Evolutionary conservation across 305 asterid genomes (phyloP).

Genomic region (Fraxinus nigra): DNA sequence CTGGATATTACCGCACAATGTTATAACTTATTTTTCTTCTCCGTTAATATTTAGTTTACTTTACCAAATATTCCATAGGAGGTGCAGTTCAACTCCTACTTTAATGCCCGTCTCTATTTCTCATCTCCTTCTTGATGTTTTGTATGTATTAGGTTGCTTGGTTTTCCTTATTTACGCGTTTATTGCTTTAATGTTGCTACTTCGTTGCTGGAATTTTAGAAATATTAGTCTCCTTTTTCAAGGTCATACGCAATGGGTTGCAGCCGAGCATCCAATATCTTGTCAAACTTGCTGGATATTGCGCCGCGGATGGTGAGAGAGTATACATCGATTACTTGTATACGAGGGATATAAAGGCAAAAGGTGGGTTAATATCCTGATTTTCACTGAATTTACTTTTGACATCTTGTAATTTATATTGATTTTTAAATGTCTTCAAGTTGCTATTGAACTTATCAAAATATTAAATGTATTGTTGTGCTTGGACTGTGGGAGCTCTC

Average conservation of each 20-base stretch:
- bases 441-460: background rate
- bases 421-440: background rate
- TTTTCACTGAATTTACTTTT: background rate
- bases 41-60: background rate
- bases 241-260: conserved; percentile 95
- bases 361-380: background rate
- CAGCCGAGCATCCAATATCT: conserved; percentile 68
- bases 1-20: background rate
- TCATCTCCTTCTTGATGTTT: background rate
- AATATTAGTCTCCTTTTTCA: conserved; percentile 20
- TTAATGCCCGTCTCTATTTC: background rate
- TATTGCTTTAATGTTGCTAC: background rate
- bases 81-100: background rate
- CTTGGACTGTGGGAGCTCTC: background rate
- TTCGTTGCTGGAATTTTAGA: background rate
- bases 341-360: background rate
- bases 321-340: conserved; percentile 15
- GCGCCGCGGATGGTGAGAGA: conserved; percentile 76
- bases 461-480: background rate
- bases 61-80: background rate
- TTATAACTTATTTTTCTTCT: background rate
- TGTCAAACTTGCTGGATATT: conserved; percentile 73
- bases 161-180: background rate
- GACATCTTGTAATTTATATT: background rate
- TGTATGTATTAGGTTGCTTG: background rate